Evolutionary conservation across 1,284 basidiomycete species (phyloP), one percentile per base, ranked within the genome.

Genomic region (Peniophora sp.): DNA sequence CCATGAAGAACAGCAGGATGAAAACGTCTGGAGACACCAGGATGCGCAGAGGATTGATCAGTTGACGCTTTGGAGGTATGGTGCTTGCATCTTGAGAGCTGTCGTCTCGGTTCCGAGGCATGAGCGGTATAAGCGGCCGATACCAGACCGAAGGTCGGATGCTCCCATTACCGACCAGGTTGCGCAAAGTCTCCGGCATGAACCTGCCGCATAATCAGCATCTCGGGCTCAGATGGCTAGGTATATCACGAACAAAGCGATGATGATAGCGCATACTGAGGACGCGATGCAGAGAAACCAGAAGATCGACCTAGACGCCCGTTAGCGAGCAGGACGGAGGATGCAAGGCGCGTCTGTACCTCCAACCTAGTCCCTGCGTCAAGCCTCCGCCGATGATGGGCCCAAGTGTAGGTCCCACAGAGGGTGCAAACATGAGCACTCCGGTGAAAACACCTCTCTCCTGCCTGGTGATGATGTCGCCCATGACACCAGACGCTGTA

Each of bases 251-350:
- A 55, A 85, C 83, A 79, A 57, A 6, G 81, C 58, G 55, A 88
- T 72, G 32, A 73, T 61, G 5, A 85, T 37, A 24, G 79, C 68
- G 57, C 81, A 82, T 5, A 69, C 55, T 1, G 71, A 77, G 5
- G 83, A 72, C 0, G 76, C 61, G 3, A 88, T 89, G 50, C 75
- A 76, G 6, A 91, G 65, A 59, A 91, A 86, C 86, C 86, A 91
- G 62, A 92, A 92, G 23, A 91, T 85, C 2, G 85, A 72, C 58
- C 27, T 32, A 32, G 12, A 32, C 5, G 6, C 27, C 12, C 6
- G 27, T 32, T 32, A n/a, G n/a, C 12, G 6, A 32, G 27, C 27
- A 32, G 5, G 27, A 6, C 27, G 27, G 27, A 5, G 27, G 27
- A 12, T 6, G 27, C 27, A 32, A 32, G 5, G 27, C 27, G 5